These are phyloP conservation scores for Leccinum brunneo-olivaceum DNA, from an alignment of 1,284 basidiomycete species.

Conservation along the genomic window DNA sequence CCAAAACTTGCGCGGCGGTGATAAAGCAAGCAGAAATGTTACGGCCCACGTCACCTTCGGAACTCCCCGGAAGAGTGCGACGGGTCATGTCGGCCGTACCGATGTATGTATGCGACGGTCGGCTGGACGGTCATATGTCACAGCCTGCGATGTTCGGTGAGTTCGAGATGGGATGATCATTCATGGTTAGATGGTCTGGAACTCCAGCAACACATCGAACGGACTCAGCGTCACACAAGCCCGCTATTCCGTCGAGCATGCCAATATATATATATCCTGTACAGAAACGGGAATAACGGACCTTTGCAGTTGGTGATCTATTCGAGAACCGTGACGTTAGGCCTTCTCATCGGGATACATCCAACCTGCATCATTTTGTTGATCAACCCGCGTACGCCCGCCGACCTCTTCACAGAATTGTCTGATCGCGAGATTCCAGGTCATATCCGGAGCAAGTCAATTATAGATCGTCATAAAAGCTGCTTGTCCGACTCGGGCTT, in stretches of 20 bases:
- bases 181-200: not conserved
- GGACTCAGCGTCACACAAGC: not conserved
- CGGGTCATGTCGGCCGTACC: not conserved
- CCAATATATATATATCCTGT: not conserved
- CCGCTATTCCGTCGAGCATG: too few species aligned
- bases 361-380: not conserved
- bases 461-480: slow-evolving; percentile 16
- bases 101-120: not conserved
- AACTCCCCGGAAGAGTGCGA: not conserved
- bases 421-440: slow-evolving; percentile 1
- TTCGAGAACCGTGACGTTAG: not conserved
- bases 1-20: too few species aligned
- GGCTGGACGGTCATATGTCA: not conserved
- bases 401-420: too few species aligned
- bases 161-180: not conserved
- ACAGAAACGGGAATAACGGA: not conserved
- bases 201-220: not conserved
- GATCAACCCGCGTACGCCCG: not conserved
- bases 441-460: slow-evolving; percentile 3
- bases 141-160: slow-evolving; percentile 7
- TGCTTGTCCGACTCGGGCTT: not conserved
- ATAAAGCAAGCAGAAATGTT: too few species aligned
- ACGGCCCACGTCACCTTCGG: not conserved
- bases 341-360: slow-evolving; percentile 8
- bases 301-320: too few species aligned